A percentile compares a stretch with the other conserved stretches of the same genome.
These are phyloP conservation scores for Mortierella claussenii DNA, from an alignment of 192 early-diverging fungal genomes.

Conservation along the genomic window DNA sequence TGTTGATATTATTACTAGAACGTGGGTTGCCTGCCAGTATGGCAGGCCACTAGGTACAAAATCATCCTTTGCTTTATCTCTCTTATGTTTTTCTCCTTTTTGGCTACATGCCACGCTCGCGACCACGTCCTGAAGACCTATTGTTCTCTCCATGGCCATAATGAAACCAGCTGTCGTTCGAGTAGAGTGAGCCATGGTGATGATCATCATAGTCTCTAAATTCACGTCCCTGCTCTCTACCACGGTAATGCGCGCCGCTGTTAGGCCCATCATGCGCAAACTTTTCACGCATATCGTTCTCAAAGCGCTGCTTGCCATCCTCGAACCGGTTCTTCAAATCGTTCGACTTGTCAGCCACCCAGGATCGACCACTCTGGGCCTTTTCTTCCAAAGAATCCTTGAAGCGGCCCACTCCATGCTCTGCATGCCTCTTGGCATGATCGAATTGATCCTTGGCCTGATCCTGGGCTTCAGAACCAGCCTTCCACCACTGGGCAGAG, in stretches of 20 bases:
- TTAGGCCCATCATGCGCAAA: conserved; percentile 4
- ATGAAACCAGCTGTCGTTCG: conserved; percentile 49
- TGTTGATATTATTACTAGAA: too few species aligned
- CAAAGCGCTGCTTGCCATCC: conserved; percentile 6
- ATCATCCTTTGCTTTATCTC: too few species aligned
- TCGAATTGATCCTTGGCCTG: conserved; percentile 12
- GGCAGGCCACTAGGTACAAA: too few species aligned
- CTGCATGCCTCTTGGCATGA: conserved; percentile 9
- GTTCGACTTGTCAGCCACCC: conserved; percentile 19
- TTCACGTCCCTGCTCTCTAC: conserved; percentile 30
- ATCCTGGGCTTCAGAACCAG: conserved; percentile 8
- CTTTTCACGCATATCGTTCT: conserved; percentile 10
- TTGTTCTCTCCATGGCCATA: conserved; percentile 20
- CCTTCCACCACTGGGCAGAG: conserved; percentile 30
- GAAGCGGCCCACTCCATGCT: conserved; percentile 10
- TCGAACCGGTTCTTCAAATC: conserved; percentile 24
- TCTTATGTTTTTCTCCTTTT: not conserved
- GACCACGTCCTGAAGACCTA: not conserved
- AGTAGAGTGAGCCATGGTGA: conserved; percentile 30
- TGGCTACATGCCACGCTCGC: conserved; percentile 30
- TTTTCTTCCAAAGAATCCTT: conserved; percentile 26
- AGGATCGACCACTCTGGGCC: conserved; percentile 5
- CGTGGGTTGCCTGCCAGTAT: too few species aligned
- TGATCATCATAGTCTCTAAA: conserved; percentile 8
- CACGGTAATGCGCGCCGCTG: not conserved